phyloP scores from a whole-genome alignment of 768 basidiomycete species.

The Wakefieldia striispora region DNA sequence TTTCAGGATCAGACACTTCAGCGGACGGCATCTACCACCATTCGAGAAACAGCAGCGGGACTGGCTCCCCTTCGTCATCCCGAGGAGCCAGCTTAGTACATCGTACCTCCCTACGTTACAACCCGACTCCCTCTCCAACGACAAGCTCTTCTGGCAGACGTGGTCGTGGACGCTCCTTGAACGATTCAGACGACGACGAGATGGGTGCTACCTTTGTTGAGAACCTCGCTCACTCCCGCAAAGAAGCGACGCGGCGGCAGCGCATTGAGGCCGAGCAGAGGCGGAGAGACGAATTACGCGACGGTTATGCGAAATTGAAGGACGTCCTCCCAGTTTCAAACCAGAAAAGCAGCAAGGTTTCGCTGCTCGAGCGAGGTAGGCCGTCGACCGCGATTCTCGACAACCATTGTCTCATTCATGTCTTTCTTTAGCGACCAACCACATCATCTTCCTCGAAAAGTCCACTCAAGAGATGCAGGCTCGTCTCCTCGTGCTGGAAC shows the following conservation, averaged over 20 bases:
- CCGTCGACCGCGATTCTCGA: slow-evolving; percentile 8
- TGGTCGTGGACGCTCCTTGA: slow-evolving; percentile 61
- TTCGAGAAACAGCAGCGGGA: slow-evolving; percentile 68
- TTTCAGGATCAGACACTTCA: slow-evolving; percentile 89
- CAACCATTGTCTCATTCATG: slow-evolving; percentile 10
- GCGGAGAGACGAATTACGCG: slow-evolving; percentile 83
- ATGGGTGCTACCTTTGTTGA: slow-evolving; percentile 70
- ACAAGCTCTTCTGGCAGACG: slow-evolving; percentile 68
- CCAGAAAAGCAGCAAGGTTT: slow-evolving; percentile 90
- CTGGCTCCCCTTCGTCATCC: slow-evolving; percentile 77
- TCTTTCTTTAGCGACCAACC: slow-evolving; percentile 61
- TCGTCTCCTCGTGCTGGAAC: slow-evolving; percentile 63
- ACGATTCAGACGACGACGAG: slow-evolving; percentile 75
- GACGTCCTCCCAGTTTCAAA: slow-evolving; percentile 84
- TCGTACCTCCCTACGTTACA: slow-evolving; percentile 65
- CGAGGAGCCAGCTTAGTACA: slow-evolving; percentile 76
- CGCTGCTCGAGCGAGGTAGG: slow-evolving; percentile 82
- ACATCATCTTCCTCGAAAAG: slow-evolving; percentile 72
- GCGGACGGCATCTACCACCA: slow-evolving; percentile 77
- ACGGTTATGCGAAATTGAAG: slow-evolving; percentile 86
- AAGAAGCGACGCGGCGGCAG: slow-evolving; percentile 81
- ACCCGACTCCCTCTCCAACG: slow-evolving; percentile 79
- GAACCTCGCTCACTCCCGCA: slow-evolving; percentile 72
- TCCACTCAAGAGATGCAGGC: slow-evolving; percentile 68
- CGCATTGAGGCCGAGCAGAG: slow-evolving; percentile 90